These are phyloP conservation scores for Naganishia vishniacii DNA, from an alignment of 768 basidiomycete genomes.

Conservation along the genomic window DNA sequence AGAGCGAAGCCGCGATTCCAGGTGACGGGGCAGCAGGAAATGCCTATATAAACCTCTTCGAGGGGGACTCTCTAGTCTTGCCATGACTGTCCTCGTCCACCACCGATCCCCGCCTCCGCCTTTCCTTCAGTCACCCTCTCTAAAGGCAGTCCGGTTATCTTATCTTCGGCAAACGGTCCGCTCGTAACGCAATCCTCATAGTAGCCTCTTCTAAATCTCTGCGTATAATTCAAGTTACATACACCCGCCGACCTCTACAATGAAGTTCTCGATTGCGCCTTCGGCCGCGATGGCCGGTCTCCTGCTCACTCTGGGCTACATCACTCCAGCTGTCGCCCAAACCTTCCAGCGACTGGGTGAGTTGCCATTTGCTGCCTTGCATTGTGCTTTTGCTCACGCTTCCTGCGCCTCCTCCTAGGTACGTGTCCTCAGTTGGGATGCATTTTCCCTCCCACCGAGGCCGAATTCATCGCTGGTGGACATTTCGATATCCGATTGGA, in stretches of 20 bases:
- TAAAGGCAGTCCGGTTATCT: neutral
- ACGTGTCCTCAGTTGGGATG: constrained; percentile 46
- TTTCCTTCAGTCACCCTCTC: neutral
- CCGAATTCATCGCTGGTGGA: constrained; percentile 41
- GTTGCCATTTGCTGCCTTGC: too few species aligned
- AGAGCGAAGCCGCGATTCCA: too few species aligned
- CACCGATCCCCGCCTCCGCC: neutral
- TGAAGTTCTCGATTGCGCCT: constrained; percentile 15
- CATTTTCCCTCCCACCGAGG: constrained; percentile 43
- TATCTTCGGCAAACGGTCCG: neutral
- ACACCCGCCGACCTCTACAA: neutral
- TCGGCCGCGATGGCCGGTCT: constrained; percentile 23
- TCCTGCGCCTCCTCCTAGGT: too few species aligned
- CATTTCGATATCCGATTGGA: constrained; percentile 45
- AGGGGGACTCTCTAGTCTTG: neutral
- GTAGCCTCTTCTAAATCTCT: neutral
- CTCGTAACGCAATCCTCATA: too few species aligned
- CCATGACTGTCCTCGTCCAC: neutral
- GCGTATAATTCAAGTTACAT: neutral
- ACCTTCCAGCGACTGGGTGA: constrained; percentile 39
- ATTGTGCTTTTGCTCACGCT: neutral
- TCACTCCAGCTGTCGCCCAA: constrained; percentile 33
- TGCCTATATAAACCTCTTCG: neutral
- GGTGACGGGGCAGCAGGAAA: neutral
- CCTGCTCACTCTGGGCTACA: constrained; percentile 12